Conservation (phyloP, 345 rosid species). For the Balakata baccata region DNA sequence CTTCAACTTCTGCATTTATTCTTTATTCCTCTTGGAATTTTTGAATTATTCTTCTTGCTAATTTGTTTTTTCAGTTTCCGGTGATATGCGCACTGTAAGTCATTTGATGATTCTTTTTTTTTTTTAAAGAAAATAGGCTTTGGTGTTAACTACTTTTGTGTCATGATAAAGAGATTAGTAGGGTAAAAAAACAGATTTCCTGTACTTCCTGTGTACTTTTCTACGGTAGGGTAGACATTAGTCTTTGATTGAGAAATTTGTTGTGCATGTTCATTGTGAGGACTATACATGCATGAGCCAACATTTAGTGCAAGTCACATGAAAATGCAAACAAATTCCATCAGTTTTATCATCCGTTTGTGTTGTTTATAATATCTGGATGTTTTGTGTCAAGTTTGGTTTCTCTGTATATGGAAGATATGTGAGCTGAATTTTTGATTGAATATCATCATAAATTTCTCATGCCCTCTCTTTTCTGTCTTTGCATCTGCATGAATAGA, state of each 20-base stretch:
- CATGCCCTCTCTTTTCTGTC: not conserved
- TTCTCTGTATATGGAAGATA: not conserved
- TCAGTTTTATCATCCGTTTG: not conserved
- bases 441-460: not conserved
- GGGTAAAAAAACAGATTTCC: not conserved
- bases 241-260: not conserved
- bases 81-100: not conserved
- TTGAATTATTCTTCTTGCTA: not conserved
- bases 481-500: not conserved
- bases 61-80: not conserved
- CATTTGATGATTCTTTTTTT: not conserved
- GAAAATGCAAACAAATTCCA: not conserved
- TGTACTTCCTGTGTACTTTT: not conserved
- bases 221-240: not conserved
- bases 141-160: not conserved
- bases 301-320: not conserved
- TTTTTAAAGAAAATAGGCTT: not conserved
- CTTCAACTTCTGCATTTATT: not conserved
- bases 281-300: constrained; percentile 2
- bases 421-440: not conserved
- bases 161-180: not conserved
- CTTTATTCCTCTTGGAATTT: not conserved
- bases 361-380: not conserved
- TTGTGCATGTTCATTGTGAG: not conserved
- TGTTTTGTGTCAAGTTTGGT: not conserved